Base-by-base conservation (phyloP, 495 filamentous ascomycete genomes). In the Xylaria grammica region DNA sequence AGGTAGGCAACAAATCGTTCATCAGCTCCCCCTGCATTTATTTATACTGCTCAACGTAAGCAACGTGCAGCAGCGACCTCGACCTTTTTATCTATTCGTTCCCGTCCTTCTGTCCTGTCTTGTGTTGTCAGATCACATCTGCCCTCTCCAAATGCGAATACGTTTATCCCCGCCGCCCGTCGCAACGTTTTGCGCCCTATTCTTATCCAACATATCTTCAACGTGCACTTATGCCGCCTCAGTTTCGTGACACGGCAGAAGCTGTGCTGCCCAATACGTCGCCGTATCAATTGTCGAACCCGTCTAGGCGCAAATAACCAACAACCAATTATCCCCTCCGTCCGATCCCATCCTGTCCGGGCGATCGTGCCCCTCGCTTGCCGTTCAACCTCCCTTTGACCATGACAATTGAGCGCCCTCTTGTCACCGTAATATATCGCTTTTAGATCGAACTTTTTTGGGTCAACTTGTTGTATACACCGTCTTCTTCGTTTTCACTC, bases 201-300 rank as follows among this genome's bases (percentile, higher is more conserved):
- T 46, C 32, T 36, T 19, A 53, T 54, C 48, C 50, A 22, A 22
- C 19, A 27, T 62, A 22, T 8, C 19, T 29, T 22, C 42, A 10
- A 60, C 57, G 63, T 65, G 60, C 40, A 55, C 60, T 36, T 67
- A 68, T 69, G 65, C 56, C 48, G 60, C 71, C 62, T 62, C 59
- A 51, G 65, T 61, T 63, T 54, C 51, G 69, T 73, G 42, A 71
- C 62, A 65, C 69, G 65, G 60, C 63, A 67, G 62, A 24, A 60
- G 63, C 62, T 60, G 66, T 74, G 65, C 46, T 66, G 51, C 53
- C 59, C 54, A 38, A 69, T 59, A 69, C 55, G 59, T 64, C 63
- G 53, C 62, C 50, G 44, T 53, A 65, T 53, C 51, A 60, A 36
- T 62, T 53, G n/a, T 54, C 48, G 60, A 34, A 46, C 30, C 40